These are phyloP conservation scores for Petunia secreta DNA, from an alignment of 257 asterid genomes.

Conservation along the genomic window DNA sequence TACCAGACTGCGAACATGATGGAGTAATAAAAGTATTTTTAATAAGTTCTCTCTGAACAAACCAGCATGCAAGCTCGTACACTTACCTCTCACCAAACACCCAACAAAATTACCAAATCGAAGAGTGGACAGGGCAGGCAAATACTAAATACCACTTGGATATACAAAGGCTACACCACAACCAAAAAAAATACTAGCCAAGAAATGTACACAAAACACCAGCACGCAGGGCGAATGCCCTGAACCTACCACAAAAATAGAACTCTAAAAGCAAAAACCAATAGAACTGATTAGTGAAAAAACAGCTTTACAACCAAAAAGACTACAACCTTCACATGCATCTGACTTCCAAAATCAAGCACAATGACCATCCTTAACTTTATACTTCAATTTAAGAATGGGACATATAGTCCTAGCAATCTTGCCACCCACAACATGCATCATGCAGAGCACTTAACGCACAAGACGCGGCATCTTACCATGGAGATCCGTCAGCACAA, in stretches of 20 bases:
- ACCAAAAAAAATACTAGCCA: background rate
- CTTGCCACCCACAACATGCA: conserved; percentile 14
- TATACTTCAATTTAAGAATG: conserved; percentile 12
- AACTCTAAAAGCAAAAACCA: conserved; percentile 22
- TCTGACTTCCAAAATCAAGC: conserved; percentile 25
- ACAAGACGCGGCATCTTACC: conserved; percentile 25
- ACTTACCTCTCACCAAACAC: background rate
- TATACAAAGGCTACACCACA: conserved; percentile 21
- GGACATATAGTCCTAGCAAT: background rate
- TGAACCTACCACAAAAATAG: conserved; percentile 12
- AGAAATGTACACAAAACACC: conserved; percentile 21
- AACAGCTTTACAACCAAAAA: conserved; percentile 24
- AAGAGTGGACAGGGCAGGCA: background rate
- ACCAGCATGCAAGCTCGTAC: background rate
- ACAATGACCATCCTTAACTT: conserved; percentile 3
- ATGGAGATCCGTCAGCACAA: conserved; percentile 30
- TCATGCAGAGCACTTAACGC: conserved; percentile 23
- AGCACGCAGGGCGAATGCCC: conserved; percentile 13
- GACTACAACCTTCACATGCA: conserved; percentile 17
- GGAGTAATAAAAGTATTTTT: background rate
- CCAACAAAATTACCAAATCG: conserved; percentile 14
- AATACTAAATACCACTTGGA: conserved; percentile 12
- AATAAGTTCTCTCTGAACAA: background rate
- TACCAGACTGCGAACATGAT: background rate
- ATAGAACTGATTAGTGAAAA: conserved; percentile 14